Percentiles rank a stretch among this genome's conserved stretches.
These are phyloP conservation scores for Phytophthora ohioensis DNA, from an alignment of 352 stramenopile genomes.

Conservation along the genomic window DNA sequence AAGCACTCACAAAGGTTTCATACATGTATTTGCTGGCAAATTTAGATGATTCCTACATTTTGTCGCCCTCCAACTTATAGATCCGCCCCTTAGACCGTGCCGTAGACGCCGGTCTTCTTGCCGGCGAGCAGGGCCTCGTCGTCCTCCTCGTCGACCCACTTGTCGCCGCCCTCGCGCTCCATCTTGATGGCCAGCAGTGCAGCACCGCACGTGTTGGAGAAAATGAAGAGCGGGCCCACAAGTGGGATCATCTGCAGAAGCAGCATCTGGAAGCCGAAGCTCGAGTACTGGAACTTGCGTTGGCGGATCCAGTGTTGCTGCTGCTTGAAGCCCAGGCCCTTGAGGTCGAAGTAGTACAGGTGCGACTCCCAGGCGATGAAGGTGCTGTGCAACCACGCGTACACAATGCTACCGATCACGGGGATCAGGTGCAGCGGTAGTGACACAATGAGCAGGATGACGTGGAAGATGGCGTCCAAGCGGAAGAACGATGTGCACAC, in stretches of 20 bases:
- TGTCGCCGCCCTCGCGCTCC: slow-evolving; percentile 51
- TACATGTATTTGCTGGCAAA: no score
- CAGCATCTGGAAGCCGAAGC: slow-evolving; percentile 64
- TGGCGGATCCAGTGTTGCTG: slow-evolving; percentile 55
- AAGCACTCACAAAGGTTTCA: no score
- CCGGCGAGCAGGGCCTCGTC: slow-evolving; percentile 27
- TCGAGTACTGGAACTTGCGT: slow-evolving; percentile 55
- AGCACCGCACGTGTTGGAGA: slow-evolving; percentile 70
- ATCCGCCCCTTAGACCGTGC: slow-evolving; percentile 29
- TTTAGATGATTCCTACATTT: no score
- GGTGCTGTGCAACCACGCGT: slow-evolving; percentile 64
- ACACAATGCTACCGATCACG: slow-evolving; percentile 59
- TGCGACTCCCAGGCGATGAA: slow-evolving; percentile 69
- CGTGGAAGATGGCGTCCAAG: slow-evolving; percentile 50
- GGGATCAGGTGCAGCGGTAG: slow-evolving; percentile 70
- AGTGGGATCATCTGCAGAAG: slow-evolving; percentile 69
- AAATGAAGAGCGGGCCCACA: slow-evolving; percentile 63
- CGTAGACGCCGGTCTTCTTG: slow-evolving; percentile 33
- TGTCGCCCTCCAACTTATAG: not conserved
- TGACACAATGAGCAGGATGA: slow-evolving; percentile 59
- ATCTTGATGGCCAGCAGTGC: slow-evolving; percentile 65
- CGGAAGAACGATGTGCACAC: slow-evolving; percentile 54
- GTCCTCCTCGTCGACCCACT: slow-evolving; percentile 37
- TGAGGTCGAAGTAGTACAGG: slow-evolving; percentile 70
- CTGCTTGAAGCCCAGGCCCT: slow-evolving; percentile 50